Evolutionary conservation across 495 filamentous ascomycete genomes (phyloP).

Genomic region (Penicillium herquei): DNA sequence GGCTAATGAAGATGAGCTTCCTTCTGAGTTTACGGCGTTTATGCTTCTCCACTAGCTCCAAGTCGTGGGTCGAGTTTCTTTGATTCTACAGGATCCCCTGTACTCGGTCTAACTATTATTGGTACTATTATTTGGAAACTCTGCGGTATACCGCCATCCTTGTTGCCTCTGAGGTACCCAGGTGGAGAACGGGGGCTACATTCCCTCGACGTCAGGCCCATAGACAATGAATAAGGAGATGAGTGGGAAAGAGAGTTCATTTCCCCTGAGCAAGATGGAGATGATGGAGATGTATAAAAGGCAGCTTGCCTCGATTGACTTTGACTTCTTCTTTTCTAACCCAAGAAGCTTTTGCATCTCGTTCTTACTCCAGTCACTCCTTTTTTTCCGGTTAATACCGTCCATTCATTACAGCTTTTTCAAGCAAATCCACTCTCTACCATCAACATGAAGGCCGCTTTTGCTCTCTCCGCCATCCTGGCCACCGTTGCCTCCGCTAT

Average conservation of each 20-base stretch:
- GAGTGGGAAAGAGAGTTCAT: background rate
- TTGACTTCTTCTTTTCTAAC: constrained; percentile 8
- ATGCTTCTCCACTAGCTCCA: background rate
- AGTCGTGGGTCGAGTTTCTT: constrained; percentile 6
- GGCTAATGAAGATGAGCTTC: constrained; percentile 24
- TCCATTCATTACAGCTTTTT: constrained; percentile 27
- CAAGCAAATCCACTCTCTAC: constrained; percentile 21
- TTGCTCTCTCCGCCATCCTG: constrained; percentile 22
- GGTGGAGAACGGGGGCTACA: constrained; percentile 8
- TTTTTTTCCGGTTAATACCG: constrained; percentile 23
- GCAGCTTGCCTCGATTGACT: constrained; percentile 6
- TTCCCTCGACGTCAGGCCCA: constrained; percentile 7
- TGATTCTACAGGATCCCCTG: constrained; percentile 9
- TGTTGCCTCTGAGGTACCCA: background rate
- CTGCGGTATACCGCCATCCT: background rate
- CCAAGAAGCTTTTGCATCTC: constrained; percentile 20
- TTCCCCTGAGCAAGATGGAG: background rate
- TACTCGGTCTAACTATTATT: constrained; percentile 1
- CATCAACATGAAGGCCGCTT: constrained; percentile 27
- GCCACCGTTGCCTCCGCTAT: constrained; percentile 24
- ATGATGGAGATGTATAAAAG: constrained; percentile 16
- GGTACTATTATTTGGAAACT: background rate
- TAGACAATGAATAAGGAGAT: background rate
- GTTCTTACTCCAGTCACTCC: constrained; percentile 21
- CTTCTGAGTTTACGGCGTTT: constrained; percentile 21